Conservation (phyloP, 192 early-diverging fungal species). For the Coemansia sp. region DNA sequence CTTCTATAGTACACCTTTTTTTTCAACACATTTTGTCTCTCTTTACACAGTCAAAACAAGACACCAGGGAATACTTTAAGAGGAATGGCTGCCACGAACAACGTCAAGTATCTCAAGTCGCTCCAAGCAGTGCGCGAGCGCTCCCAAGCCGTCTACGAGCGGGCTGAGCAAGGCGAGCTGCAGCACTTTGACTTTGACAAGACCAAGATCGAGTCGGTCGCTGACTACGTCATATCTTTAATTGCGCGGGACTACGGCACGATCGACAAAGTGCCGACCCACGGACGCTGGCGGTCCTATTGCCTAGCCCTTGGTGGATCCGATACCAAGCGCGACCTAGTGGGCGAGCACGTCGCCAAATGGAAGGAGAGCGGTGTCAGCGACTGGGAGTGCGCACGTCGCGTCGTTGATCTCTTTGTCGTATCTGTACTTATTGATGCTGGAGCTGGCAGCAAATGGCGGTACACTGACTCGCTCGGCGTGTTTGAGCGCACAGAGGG, state of each 20-base stretch:
- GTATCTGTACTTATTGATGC: constrained; percentile 91
- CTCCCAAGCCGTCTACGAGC: constrained; percentile 59
- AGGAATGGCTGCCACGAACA: constrained; percentile 16
- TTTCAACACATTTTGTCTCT: neutral
- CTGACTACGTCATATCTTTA: constrained; percentile 63
- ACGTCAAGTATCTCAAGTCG: constrained; percentile 60
- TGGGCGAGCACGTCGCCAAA: constrained; percentile 35
- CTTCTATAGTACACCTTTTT: neutral
- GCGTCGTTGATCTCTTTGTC: constrained; percentile 81
- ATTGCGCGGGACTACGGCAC: constrained; percentile 71
- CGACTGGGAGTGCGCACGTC: constrained; percentile 58
- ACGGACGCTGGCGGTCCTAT: constrained; percentile 88
- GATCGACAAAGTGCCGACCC: constrained; percentile 72
- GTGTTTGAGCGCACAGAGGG: constrained; percentile 75
- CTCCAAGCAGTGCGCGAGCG: constrained; percentile 75
- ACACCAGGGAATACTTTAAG: neutral
- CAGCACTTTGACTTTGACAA: constrained; percentile 73
- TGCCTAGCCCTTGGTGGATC: constrained; percentile 51
- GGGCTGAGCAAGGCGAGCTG: constrained; percentile 56
- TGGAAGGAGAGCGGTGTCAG: constrained; percentile 26
- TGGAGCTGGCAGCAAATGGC: constrained; percentile 84
- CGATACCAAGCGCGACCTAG: constrained; percentile 52
- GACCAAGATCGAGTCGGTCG: constrained; percentile 61
- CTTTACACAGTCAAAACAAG: neutral
- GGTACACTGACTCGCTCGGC: constrained; percentile 59